Evolutionary conservation across 2,329 filamentous ascomycete species (phyloP).

Genomic region (Fusarium sublunatum): DNA sequence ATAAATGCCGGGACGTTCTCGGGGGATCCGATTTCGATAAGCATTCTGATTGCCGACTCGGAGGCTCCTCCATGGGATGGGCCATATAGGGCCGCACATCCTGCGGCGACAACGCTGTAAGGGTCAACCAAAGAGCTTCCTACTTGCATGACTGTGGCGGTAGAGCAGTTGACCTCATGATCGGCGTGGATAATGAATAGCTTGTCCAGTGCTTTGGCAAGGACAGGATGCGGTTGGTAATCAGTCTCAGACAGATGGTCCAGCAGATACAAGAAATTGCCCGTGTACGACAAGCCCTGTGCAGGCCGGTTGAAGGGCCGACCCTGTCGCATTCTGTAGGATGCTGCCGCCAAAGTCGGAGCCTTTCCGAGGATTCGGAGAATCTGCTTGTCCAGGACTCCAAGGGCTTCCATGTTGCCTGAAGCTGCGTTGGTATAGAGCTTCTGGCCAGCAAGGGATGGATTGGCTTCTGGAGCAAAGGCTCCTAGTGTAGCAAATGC

Average conservation of each 20-base stretch:
- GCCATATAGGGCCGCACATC: conserved; percentile 65
- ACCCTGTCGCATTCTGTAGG: conserved; percentile 65
- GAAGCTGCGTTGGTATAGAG: conserved; percentile 60
- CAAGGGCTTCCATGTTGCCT: conserved; percentile 55
- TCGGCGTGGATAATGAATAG: conserved; percentile 68
- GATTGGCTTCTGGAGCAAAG: conserved; percentile 62
- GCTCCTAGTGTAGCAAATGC: conserved; percentile 62
- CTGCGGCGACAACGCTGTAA: conserved; percentile 63
- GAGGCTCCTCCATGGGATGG: conserved; percentile 70
- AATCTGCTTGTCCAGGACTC: conserved; percentile 63
- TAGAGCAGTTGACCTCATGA: conserved; percentile 69
- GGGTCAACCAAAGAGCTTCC: conserved; percentile 68
- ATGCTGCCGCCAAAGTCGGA: conserved; percentile 61
- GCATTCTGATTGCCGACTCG: conserved; percentile 66
- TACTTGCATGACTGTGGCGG: conserved; percentile 66
- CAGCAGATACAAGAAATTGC: conserved; percentile 66
- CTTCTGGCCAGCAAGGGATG: conserved; percentile 61
- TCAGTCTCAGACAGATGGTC: conserved; percentile 61
- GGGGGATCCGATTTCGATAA: conserved; percentile 62
- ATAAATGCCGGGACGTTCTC: conserved; percentile 64
- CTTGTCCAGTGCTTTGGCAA: conserved; percentile 63
- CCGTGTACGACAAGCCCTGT: conserved; percentile 61
- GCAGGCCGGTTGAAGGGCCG: conserved; percentile 62
- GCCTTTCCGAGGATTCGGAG: conserved; percentile 64
- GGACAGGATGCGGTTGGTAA: conserved; percentile 60